Percentiles rank a stretch among this genome's conserved stretches.
These are phyloP conservation scores for Shiraia sp. DNA, from an alignment of 2,329 filamentous ascomycete genomes.

Conservation along the genomic window DNA sequence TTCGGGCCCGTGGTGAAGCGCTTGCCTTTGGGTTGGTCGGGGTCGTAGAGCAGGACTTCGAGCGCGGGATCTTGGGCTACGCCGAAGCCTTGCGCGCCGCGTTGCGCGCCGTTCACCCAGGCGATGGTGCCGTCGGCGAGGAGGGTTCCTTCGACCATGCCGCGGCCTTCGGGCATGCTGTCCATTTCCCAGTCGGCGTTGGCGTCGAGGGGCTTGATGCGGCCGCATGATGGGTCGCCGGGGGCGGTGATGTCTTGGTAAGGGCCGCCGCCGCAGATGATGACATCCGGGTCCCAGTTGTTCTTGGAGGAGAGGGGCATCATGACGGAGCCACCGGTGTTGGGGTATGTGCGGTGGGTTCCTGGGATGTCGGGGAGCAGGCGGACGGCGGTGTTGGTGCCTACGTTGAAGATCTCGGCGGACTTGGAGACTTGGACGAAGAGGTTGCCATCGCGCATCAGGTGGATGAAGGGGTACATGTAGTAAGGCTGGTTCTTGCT, in stretches of 20 bases:
- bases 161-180: slow-evolving; percentile 61
- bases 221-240: slow-evolving; percentile 62
- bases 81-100: slow-evolving; percentile 64
- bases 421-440: slow-evolving; percentile 63
- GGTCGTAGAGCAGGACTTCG: slow-evolving; percentile 63
- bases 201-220: slow-evolving; percentile 56
- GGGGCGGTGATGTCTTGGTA: slow-evolving; percentile 63
- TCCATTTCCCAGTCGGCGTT: slow-evolving; percentile 61
- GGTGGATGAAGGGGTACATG: slow-evolving; percentile 66
- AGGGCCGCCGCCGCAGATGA: slow-evolving; percentile 63
- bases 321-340: slow-evolving; percentile 62
- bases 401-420: slow-evolving; percentile 60
- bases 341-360: slow-evolving; percentile 63
- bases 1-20: slow-evolving; percentile 55
- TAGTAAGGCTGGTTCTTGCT: slow-evolving; percentile 64
- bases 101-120: slow-evolving; percentile 63
- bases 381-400: slow-evolving; percentile 50
- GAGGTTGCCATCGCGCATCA: slow-evolving; percentile 60
- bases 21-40: slow-evolving; percentile 54
- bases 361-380: slow-evolving; percentile 58
- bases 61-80: slow-evolving; percentile 58
- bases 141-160: slow-evolving; percentile 64
- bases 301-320: slow-evolving; percentile 58
- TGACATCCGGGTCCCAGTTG: slow-evolving; percentile 57
- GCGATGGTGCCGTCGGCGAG: slow-evolving; percentile 66